Percentiles rank a stretch among this genome's conserved stretches.
Conservation (phyloP, 345 rosid species). For the Lumnitzera racemosa region DNA sequence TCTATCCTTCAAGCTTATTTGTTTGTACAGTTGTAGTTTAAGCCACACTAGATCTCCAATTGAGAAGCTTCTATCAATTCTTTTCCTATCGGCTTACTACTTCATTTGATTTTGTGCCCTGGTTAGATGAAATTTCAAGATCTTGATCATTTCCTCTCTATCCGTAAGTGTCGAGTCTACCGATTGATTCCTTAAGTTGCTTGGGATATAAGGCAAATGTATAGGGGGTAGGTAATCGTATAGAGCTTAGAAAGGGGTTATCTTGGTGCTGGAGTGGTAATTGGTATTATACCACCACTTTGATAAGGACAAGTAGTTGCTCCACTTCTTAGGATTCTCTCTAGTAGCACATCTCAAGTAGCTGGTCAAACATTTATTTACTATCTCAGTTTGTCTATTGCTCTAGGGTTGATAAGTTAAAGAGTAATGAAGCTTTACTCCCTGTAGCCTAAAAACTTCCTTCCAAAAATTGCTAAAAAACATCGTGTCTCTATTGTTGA, state of each 20-base stretch:
- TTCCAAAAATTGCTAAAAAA: slow-evolving; percentile 1
- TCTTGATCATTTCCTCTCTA: too few species aligned
- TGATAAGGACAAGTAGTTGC: not conserved
- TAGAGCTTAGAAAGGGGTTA: not conserved
- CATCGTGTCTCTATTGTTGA: not conserved
- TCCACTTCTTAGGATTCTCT: not conserved
- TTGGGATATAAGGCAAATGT: not conserved
- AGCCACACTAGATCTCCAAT: too few species aligned
- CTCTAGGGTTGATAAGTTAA: not conserved
- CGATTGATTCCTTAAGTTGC: not conserved
- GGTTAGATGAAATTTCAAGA: too few species aligned
- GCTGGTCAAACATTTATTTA: not conserved
- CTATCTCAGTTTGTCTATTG: slow-evolving; percentile 1
- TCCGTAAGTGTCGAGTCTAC: too few species aligned
- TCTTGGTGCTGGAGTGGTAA: not conserved
- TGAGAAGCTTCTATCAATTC: too few species aligned
- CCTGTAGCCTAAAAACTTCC: not conserved
- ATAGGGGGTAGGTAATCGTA: not conserved
- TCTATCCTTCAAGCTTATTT: not conserved
- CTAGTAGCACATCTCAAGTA: not conserved
- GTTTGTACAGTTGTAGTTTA: not conserved
- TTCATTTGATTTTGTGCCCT: too few species aligned
- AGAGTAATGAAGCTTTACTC: not conserved
- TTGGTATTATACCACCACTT: slow-evolving; percentile 6
- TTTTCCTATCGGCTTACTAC: too few species aligned